A percentile compares a stretch with the other conserved stretches of the same genome.
Evolutionary conservation across 202 grass and related monocot genomes (phyloP).

Genomic region (Setaria italica): DNA sequence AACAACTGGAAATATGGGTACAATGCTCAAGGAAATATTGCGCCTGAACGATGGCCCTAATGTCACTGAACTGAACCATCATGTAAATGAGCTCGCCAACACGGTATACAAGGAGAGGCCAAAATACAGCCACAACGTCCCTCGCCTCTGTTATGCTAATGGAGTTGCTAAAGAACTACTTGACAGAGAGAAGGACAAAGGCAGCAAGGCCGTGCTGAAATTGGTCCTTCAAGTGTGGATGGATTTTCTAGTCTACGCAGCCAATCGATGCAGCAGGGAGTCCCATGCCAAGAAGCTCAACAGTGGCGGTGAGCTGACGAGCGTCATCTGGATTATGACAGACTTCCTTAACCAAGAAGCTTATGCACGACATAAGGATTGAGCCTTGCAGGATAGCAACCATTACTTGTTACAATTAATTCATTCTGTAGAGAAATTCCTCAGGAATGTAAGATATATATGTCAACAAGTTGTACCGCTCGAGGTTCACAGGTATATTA

Average conservation of each 20-base stretch:
- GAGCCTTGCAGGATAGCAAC: neutral
- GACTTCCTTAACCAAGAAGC: conserved; percentile 35
- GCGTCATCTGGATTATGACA: conserved; percentile 18
- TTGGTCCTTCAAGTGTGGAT: conserved; percentile 25
- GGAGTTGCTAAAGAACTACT: neutral
- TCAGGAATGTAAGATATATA: no score
- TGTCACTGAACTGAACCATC: neutral
- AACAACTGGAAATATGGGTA: neutral
- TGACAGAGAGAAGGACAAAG: neutral
- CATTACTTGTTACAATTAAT: neutral
- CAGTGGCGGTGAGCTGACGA: conserved; percentile 8
- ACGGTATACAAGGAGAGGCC: neutral
- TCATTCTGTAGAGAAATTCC: neutral
- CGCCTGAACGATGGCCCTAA: neutral
- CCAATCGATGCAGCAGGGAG: conserved; percentile 41
- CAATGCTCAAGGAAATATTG: conserved; percentile 11
- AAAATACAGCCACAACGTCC: neutral
- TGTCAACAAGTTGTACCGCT: no score
- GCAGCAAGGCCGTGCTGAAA: neutral
- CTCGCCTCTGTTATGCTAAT: conserved; percentile 1
- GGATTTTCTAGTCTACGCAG: conserved; percentile 23
- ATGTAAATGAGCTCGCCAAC: neutral
- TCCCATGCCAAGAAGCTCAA: conserved; percentile 31
- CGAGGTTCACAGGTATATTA: no score
- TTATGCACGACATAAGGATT: conserved; percentile 5